Base-by-base conservation (phyloP, 2,329 filamentous ascomycete species). In the Nothophaeocryptopus gaeumannii region DNA sequence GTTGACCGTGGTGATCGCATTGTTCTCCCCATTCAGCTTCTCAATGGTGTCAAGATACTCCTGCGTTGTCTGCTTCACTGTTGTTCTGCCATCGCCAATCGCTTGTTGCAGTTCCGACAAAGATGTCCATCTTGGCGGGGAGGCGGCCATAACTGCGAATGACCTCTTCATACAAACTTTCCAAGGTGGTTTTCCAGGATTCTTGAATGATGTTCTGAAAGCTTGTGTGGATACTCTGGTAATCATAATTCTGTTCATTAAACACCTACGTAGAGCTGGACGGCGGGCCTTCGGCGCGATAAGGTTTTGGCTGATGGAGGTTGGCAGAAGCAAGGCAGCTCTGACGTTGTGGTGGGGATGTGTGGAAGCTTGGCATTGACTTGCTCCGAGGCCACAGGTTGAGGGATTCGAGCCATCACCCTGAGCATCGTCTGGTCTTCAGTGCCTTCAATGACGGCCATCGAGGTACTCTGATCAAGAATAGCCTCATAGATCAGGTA, bases 401-500 rank as follows among this genome's bases (percentile, higher is more conserved):
- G 20, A 26, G 20, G 20, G 20, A 26, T 26, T 26, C 20, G 20
- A 26, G 20, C 20, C 20, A 26, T 26, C 20, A 7, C 20, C 4
- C 20, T 26, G 4, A 26, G 7, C 20, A 3, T 26, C 20, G 20
- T 20, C 20, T 32, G 32, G 29, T 30, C 8, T 43, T 15, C 15
- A 26, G 26, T 12, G n/a, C 5, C 35, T 32, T 20, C 14, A 15
- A 8, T 14, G 5, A 16, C 16, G 11, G 16, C n/a, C n/a, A 29
- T 30, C 14, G 12, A n/a, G 9, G 12, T 15, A 11, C 36, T 16
- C 9, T 34, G 5, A 42, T 34, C 40, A 55, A 39, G n/a, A 2
- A 11, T 14, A n/a, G 33, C 15, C 30, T 11, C 61, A 48, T 51
- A 69, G 48, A 64, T 70, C 37, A 67, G 59, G 55, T 70, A 48